Conservation (phyloP, 1,139 yeast species). For the Protomyces gravidus region DNA sequence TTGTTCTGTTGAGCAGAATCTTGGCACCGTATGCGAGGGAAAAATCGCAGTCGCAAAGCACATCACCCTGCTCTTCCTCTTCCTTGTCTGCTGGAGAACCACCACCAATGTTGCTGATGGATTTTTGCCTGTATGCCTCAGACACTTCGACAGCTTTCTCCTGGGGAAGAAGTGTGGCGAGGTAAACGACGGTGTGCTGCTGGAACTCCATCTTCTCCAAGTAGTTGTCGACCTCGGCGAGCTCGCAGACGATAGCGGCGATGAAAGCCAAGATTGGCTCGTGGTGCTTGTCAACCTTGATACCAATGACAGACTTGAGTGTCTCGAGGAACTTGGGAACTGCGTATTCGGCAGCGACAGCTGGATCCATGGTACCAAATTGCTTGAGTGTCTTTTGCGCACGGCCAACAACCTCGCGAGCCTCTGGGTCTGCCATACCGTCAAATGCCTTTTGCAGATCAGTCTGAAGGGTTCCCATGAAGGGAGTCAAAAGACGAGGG, state of each 20-base stretch:
- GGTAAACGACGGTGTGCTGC: conserved; percentile 81
- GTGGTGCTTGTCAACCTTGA: conserved; percentile 69
- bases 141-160: conserved; percentile 83
- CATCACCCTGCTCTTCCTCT: conserved; percentile 99
- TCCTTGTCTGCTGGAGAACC: conserved; percentile 86
- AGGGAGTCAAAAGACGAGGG: conserved; percentile 99
- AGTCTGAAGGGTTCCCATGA: conserved; percentile 91
- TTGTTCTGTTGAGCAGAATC: conserved; percentile 91
- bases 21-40: conserved; percentile 96
- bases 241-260: conserved; percentile 97
- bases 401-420: conserved; percentile 96
- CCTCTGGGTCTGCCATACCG: conserved; percentile 99
- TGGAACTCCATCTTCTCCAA: conserved; percentile 90
- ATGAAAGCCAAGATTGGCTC: conserved; percentile 70
- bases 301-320: conserved; percentile 64
- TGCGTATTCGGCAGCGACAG: conserved; percentile 93
- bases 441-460: conserved; percentile 88
- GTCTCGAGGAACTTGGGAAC: conserved; percentile 68
- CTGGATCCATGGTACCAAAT: conserved; percentile 97
- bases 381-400: conserved; percentile 96
- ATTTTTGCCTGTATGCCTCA: conserved; percentile 92
- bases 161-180: conserved; percentile 93
- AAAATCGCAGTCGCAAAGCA: conserved; percentile 99
- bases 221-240: conserved; percentile 57
- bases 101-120: conserved; percentile 95